Percentiles rank a stretch among this genome's conserved stretches.
phyloP scores from a whole-genome alignment of 1,284 basidiomycete species.

The Hortiboletus rubellus region DNA sequence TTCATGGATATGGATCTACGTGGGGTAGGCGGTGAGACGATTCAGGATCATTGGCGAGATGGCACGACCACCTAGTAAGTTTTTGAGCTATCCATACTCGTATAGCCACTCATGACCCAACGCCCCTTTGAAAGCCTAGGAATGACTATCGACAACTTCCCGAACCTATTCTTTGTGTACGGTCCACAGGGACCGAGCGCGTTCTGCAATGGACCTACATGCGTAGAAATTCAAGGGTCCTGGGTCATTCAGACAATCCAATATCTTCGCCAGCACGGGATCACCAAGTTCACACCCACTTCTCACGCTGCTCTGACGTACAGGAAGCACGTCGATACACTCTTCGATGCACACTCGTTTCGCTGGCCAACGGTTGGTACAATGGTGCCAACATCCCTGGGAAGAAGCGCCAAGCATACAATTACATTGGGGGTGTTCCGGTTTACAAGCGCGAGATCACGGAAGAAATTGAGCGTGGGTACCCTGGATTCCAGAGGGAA shows the following conservation, averaged over 20 bases:
- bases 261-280: background rate
- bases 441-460: constrained; percentile 7
- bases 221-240: too few relatives aligned
- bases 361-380: constrained; percentile 6
- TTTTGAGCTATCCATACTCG: background rate
- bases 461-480: constrained; percentile 1
- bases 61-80: constrained; percentile 21
- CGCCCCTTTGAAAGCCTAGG: constrained; percentile 11
- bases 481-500: too few relatives aligned
- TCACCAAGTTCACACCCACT: constrained; percentile 15
- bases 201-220: too few relatives aligned
- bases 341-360: background rate
- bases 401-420: constrained; percentile 9
- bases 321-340: background rate
- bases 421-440: constrained; percentile 5
- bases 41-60: constrained; percentile 21
- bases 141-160: constrained; percentile 25
- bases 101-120: background rate
- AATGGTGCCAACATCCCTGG: constrained; percentile 14
- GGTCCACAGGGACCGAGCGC: background rate
- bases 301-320: constrained; percentile 1
- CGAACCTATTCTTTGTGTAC: constrained; percentile 17
- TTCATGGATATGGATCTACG: constrained; percentile 14
- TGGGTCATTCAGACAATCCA: constrained; percentile 8
- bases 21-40: constrained; percentile 14